phyloP scores from a whole-genome alignment of 768 basidiomycete species.

The Hypsizygus marmoreus region DNA sequence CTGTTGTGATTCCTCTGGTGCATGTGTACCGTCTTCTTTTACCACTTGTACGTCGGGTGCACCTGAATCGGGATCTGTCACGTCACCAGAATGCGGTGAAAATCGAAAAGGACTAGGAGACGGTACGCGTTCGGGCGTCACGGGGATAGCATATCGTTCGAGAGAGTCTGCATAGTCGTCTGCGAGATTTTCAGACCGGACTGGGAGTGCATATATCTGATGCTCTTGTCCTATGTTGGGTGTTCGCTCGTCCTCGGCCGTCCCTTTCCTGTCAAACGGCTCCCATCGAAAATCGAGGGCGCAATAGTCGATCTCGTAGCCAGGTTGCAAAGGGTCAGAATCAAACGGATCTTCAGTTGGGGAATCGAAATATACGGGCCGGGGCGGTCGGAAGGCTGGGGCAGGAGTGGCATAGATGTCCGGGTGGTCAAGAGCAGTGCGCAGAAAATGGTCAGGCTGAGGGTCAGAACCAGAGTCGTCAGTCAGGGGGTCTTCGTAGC shows the following conservation, averaged over 20 bases:
- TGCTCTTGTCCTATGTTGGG: not conserved
- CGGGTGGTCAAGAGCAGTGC: constrained; percentile 16
- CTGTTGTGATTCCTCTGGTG: constrained; percentile 8
- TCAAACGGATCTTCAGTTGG: constrained; percentile 52
- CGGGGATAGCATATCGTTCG: not conserved
- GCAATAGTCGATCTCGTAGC: constrained; percentile 39
- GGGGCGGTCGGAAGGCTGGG: constrained; percentile 36
- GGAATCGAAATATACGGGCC: constrained; percentile 50
- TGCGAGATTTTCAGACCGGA: too few species aligned
- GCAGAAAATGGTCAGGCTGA: constrained; percentile 10
- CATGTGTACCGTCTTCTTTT: not conserved
- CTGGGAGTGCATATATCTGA: constrained; percentile 1
- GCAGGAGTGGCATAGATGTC: constrained; percentile 51
- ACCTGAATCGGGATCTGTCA: constrained; percentile 4
- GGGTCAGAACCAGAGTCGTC: constrained; percentile 20
- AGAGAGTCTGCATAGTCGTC: not conserved
- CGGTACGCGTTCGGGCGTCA: constrained; percentile 11
- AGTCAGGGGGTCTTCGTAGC: constrained; percentile 16
- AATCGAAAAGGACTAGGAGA: constrained; percentile 31
- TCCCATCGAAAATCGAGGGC: constrained; percentile 58
- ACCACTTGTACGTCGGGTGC: too few species aligned
- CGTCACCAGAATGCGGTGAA: constrained; percentile 16
- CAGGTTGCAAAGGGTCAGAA: constrained; percentile 33
- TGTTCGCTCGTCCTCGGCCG: not conserved
- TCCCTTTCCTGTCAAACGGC: constrained; percentile 43